Percentiles rank a stretch among this genome's conserved stretches.
Evolutionary conservation across 345 rosid genomes (phyloP).

Genomic region (Gossypium turneri): DNA sequence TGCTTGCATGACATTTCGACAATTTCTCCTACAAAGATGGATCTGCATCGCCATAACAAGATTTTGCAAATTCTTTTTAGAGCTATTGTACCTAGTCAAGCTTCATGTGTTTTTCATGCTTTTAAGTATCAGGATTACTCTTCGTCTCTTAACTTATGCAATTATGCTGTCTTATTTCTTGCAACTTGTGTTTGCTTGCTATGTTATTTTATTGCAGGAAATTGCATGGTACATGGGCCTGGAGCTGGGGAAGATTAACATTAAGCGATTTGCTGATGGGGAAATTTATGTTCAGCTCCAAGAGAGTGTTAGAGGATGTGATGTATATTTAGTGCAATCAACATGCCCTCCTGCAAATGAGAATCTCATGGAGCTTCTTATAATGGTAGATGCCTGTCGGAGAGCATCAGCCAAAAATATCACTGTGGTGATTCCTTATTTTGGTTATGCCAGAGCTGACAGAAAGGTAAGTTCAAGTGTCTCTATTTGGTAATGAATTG

Average conservation of each 20-base stretch:
- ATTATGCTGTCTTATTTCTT: not conserved
- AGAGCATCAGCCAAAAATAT: constrained; percentile 94
- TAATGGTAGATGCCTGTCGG: constrained; percentile 95
- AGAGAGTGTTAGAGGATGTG: constrained; percentile 97
- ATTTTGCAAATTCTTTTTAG: not conserved
- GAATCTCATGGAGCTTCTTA: constrained; percentile 94
- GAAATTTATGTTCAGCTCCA: constrained; percentile 89
- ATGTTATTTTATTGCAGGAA: constrained; percentile 44
- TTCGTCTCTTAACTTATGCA: not conserved
- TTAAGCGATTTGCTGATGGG: constrained; percentile 93
- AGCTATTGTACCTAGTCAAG: not conserved
- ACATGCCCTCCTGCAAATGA: constrained; percentile 98
- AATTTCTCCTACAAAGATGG: not conserved
- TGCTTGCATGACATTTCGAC: not conserved
- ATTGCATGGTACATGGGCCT: constrained; percentile 94
- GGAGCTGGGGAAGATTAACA: constrained; percentile 79
- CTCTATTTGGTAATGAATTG: not conserved
- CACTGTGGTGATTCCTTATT: constrained; percentile 92
- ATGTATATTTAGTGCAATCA: constrained; percentile 86
- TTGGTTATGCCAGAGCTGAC: constrained; percentile 98
- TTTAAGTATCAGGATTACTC: not conserved
- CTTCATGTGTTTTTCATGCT: not conserved
- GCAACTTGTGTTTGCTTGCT: not conserved
- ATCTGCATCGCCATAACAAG: not conserved
- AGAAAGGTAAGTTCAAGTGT: constrained; percentile 55